These are phyloP conservation scores for Kodamaea arcana DNA, from an alignment of 1,139 yeast genomes.

Conservation along the genomic window DNA sequence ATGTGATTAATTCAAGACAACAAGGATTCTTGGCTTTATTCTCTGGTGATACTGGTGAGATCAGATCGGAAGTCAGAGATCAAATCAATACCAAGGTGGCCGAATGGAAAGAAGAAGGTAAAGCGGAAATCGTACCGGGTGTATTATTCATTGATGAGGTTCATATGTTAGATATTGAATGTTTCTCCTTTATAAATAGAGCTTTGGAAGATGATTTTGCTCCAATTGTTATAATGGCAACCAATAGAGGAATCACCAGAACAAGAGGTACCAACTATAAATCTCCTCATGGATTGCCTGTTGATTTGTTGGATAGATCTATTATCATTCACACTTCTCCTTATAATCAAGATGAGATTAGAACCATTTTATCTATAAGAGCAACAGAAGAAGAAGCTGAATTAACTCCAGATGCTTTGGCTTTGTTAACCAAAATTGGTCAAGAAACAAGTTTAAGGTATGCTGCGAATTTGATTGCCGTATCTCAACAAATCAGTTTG, in stretches of 20 bases:
- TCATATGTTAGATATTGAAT: slow-evolving; percentile 97
- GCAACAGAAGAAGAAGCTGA: slow-evolving; percentile 97
- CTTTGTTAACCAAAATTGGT: slow-evolving; percentile 87
- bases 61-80: slow-evolving; percentile 91
- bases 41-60: slow-evolving; percentile 97
- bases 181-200: slow-evolving; percentile 91
- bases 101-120: slow-evolving; percentile 99
- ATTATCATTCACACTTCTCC: slow-evolving; percentile 83
- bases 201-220: slow-evolving; percentile 96
- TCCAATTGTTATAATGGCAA: slow-evolving; percentile 98
- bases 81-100: slow-evolving; percentile 96
- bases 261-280: slow-evolving; percentile 92
- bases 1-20: slow-evolving; percentile 94
- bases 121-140: slow-evolving; percentile 98
- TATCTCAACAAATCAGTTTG: slow-evolving; percentile 77
- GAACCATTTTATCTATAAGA: slow-evolving; percentile 80
- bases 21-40: slow-evolving; percentile 96
- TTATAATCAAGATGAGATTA: slow-evolving; percentile 78
- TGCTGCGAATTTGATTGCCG: slow-evolving; percentile 86
- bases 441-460: slow-evolving; percentile 90
- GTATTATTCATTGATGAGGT: slow-evolving; percentile 97
- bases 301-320: slow-evolving; percentile 89
- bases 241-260: slow-evolving; percentile 88
- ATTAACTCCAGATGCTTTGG: slow-evolving; percentile 76
- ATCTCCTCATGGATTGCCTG: slow-evolving; percentile 95